Evolutionary conservation across 73 alveolate genomes (phyloP), one percentile per base, ranked within the genome.

Genomic region (Paramecium tetraurelia): DNA sequence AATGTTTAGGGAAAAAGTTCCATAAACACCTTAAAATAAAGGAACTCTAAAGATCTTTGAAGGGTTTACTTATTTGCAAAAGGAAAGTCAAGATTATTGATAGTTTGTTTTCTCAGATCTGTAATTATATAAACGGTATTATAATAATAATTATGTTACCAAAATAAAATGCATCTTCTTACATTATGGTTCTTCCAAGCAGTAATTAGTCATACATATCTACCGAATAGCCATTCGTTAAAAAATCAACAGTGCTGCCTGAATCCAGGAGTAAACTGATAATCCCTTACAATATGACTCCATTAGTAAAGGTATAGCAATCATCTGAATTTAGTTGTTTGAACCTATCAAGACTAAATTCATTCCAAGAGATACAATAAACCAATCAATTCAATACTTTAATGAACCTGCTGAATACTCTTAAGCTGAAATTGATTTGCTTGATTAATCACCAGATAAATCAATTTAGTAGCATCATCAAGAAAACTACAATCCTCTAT

Each of bases 221-320:
- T 0, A 63, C 44, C 11, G 84, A 63, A 14, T 27, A 63, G 2
- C 84, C 41, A 22, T 63, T 63, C n/a, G 27, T 27, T 27, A 27
- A 63, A 63, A 27, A 63, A 31, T 63, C 84, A 6, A 63, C 41
- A 27, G 84, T 63, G 5, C 14, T 31, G 27, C 50, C 84, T 12
- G 84, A 63, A 63, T 63, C 41, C 0, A 63, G 10, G 12, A n/a
- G 46, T 31, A 63, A 63, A 33, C 12, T 63, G 44, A 48, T 48
- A 40, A 80, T 80, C 7, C 90, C 90, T 31, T 80, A 80, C 57
- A 80, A 80, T 22, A 44, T 44, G 76, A 80, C 90, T 80, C 90
- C 90, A 44, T 24, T 44, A 20, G 90, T 80, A 40, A 48, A 80
- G 33, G 90, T 80, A 80, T 20, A 7, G 48, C 11, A 24, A 9